Evolutionary conservation across 1,284 basidiomycete species (phyloP), one percentile per base, ranked within the genome.

Genomic region (Ustilago esculenta): DNA sequence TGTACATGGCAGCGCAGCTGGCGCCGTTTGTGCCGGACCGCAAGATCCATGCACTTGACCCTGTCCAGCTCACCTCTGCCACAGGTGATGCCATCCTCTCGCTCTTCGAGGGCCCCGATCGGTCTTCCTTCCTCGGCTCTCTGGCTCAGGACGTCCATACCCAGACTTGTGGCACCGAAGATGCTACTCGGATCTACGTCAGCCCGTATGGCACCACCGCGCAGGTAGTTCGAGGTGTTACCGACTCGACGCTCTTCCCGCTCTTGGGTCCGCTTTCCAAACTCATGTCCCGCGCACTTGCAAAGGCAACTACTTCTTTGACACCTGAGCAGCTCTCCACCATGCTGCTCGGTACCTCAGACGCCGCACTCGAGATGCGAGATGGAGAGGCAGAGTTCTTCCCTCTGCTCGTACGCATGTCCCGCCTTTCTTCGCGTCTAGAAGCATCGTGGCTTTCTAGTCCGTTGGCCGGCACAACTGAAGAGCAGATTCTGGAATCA

Each of bases 191-290:
- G 12, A 49, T 63, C 11, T 11, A 21, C 0, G 33, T 71, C 17
- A 39, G 48, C 5, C 14, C 50, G 1, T 25, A 47, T 24, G 51
- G 63, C 7, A 27, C 25, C 4, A 71, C 68, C 7, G 39, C 51
- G 0, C 40, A 37, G 8, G 23, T 33, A 5, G 17, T 61, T 11
- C 63, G 51, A 15, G 25, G 23, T 12, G 41, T 66, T 7, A 20
- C 45, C 21, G 54, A 44, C 8, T 50, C 63, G 29, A 70, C 67
- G 1, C 71, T 80, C 10, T 77, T 69, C 44, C 42, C 68, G 6
- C 61, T 71, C 6, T 52, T 76, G 1, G 77, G 77, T 9, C 77
- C 77, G 5, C 60, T 80, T 7, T 73, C 76, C n/a, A 71, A 76
- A 25, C 61, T 80, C 25, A 49, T 78, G 21, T 71, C 74, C 4